Percentiles rank a stretch among this genome's conserved stretches.
phyloP scores from a whole-genome alignment of 352 stramenopile genomes.

The Hyaloperonospora arabidopsidis region DNA sequence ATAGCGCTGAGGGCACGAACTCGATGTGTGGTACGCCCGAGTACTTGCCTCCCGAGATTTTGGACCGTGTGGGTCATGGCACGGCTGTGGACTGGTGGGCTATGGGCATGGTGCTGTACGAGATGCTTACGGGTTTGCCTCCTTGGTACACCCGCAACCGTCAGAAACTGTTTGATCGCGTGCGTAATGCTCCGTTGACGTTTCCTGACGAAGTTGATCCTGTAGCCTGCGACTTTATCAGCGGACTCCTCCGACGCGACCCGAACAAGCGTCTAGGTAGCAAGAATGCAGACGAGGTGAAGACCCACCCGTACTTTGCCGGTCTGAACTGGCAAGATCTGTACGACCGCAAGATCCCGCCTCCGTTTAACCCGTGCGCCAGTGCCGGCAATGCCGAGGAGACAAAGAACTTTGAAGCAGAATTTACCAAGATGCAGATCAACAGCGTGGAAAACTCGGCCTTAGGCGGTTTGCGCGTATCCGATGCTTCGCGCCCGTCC shows the following conservation, averaged over 20 bases:
- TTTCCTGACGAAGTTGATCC: constrained; percentile 82
- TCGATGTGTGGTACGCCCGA: constrained; percentile 88
- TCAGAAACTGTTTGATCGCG: constrained; percentile 88
- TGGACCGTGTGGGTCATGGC: constrained; percentile 84
- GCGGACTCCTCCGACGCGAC: constrained; percentile 70
- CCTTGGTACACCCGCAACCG: constrained; percentile 91
- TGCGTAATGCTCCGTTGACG: constrained; percentile 79
- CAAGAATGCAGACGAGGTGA: constrained; percentile 70
- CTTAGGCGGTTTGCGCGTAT: constrained; percentile 55
- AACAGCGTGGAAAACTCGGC: constrained; percentile 74
- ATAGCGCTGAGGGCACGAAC: constrained; percentile 77
- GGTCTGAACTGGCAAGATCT: constrained; percentile 77
- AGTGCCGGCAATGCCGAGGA: constrained; percentile 53
- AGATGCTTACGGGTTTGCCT: constrained; percentile 89
- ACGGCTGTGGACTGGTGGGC: constrained; percentile 91
- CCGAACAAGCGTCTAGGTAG: constrained; percentile 73
- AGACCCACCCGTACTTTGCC: constrained; percentile 80
- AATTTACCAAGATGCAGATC: constrained; percentile 89
- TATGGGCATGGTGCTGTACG: constrained; percentile 89
- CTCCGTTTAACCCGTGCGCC: constrained; percentile 83
- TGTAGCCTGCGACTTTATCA: constrained; percentile 73
- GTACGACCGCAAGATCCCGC: constrained; percentile 74
- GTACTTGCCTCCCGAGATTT: constrained; percentile 90
- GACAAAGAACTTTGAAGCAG: constrained; percentile 84
- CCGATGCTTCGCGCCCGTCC: constrained; percentile 68